Conservation (phyloP, 495 filamentous ascomycete species). For the Pyrenopolyporus hunteri region DNA sequence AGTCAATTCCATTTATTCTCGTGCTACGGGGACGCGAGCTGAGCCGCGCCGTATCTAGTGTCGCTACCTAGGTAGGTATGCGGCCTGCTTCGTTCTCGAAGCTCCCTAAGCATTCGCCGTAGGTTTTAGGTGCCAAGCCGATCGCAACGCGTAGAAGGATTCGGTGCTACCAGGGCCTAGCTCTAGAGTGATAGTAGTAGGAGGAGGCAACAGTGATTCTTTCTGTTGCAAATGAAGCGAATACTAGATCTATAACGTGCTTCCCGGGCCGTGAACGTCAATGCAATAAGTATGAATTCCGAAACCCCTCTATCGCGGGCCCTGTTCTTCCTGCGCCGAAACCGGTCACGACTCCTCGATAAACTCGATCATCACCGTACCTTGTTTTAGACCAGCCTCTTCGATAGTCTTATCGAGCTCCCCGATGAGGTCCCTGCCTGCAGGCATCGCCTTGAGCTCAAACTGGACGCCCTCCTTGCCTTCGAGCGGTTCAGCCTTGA, state of each 20-base stretch:
- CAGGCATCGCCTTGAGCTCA: slow-evolving; percentile 73
- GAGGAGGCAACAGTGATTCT: neutral
- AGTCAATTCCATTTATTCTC: neutral
- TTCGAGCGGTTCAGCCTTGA: slow-evolving; percentile 80
- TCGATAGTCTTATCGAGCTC: slow-evolving; percentile 72
- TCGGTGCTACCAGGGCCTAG: neutral
- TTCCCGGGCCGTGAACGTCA: slow-evolving; percentile 8
- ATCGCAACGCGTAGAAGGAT: neutral
- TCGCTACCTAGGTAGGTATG: neutral
- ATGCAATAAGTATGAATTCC: slow-evolving; percentile 3
- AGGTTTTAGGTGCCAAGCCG: neutral
- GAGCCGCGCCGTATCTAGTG: no score
- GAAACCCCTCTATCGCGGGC: neutral
- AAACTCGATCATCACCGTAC: slow-evolving; percentile 91
- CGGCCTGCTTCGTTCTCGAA: neutral
- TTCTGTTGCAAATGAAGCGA: neutral
- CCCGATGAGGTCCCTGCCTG: slow-evolving; percentile 83
- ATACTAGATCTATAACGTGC: slow-evolving; percentile 9
- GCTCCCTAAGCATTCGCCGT: neutral
- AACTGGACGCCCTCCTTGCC: slow-evolving; percentile 80
- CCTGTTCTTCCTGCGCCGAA: neutral
- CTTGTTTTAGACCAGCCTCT: slow-evolving; percentile 86
- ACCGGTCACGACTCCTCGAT: slow-evolving; percentile 61
- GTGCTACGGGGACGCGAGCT: no score
- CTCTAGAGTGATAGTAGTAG: slow-evolving; percentile 10